Percentiles rank a stretch among this genome's conserved stretches.
Evolutionary conservation across 2,329 filamentous ascomycete species (phyloP).

Genomic region (Orbilia blumenaviensis): DNA sequence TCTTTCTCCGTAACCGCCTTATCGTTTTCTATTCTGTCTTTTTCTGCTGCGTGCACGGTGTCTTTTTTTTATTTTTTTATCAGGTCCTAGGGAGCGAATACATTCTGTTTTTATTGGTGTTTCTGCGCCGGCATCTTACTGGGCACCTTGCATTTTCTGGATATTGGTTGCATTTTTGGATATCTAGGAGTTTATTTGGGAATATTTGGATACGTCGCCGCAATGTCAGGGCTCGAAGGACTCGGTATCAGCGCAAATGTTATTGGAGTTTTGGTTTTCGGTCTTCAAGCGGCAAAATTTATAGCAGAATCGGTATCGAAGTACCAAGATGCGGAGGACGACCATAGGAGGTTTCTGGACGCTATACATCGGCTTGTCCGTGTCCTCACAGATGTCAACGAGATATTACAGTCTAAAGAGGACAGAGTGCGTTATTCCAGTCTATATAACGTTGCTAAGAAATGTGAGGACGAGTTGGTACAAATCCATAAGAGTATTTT

Average conservation of each 20-base stretch:
- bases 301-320: constrained; percentile 24
- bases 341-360: neutral
- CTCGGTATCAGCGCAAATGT: constrained; percentile 2
- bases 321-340: constrained; percentile 21
- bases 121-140: neutral
- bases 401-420: neutral
- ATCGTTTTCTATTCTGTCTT: neutral
- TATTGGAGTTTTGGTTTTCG: constrained; percentile 13
- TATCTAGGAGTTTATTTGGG: neutral
- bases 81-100: neutral
- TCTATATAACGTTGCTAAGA: neutral
- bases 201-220: neutral
- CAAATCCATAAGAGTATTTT: neutral
- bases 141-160: neutral
- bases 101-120: neutral
- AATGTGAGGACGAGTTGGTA: constrained; percentile 14
- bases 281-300: constrained; percentile 20
- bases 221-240: constrained; percentile 18
- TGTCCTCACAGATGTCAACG: constrained; percentile 12
- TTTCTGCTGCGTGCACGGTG: neutral
- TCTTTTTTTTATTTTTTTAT: neutral
- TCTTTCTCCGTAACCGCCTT: neutral
- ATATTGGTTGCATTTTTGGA: neutral
- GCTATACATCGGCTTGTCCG: constrained; percentile 2
- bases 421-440: neutral